Evolutionary conservation across 2,329 filamentous ascomycete species (phyloP).

Genomic region (Stemphylium beticola): DNA sequence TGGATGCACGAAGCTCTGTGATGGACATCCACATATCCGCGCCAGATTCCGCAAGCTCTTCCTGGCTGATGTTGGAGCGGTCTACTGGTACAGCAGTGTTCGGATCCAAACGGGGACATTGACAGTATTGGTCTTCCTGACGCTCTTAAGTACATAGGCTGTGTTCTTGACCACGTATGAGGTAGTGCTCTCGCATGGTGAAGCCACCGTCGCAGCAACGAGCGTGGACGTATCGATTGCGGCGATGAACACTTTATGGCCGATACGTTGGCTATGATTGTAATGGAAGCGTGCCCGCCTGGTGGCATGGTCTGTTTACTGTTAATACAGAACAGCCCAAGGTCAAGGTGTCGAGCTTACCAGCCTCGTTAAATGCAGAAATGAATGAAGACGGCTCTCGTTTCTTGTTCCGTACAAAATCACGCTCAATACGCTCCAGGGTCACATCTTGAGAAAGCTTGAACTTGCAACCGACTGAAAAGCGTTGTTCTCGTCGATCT

Average conservation of each 20-base stretch:
- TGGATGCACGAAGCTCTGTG: conserved; percentile 12
- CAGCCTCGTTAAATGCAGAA: conserved; percentile 11
- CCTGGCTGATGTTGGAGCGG: not conserved
- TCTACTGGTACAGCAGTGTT: not conserved
- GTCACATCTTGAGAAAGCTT: conserved; percentile 2
- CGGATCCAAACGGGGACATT: not conserved
- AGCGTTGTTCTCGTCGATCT: conserved; percentile 5
- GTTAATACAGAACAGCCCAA: not conserved
- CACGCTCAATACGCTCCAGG: conserved; percentile 7
- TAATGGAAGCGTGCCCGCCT: not conserved
- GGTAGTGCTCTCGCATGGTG: not conserved
- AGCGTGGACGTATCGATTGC: not conserved
- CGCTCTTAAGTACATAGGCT: too few relatives aligned
- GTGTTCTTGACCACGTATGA: too few relatives aligned
- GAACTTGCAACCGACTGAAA: conserved; percentile 25
- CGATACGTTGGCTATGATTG: not conserved
- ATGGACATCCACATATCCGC: conserved; percentile 18
- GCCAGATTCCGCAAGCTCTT: not conserved
- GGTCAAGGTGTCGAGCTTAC: conserved; percentile 1
- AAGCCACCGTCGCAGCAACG: not conserved
- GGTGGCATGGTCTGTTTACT: not conserved
- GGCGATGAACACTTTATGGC: not conserved
- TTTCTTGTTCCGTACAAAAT: conserved; percentile 17
- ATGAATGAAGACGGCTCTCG: conserved; percentile 19
- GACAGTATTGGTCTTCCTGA: not conserved